phyloP scores from a whole-genome alignment of 2,329 filamentous ascomycete genomes.

The Zymoseptoria crescenta region DNA sequence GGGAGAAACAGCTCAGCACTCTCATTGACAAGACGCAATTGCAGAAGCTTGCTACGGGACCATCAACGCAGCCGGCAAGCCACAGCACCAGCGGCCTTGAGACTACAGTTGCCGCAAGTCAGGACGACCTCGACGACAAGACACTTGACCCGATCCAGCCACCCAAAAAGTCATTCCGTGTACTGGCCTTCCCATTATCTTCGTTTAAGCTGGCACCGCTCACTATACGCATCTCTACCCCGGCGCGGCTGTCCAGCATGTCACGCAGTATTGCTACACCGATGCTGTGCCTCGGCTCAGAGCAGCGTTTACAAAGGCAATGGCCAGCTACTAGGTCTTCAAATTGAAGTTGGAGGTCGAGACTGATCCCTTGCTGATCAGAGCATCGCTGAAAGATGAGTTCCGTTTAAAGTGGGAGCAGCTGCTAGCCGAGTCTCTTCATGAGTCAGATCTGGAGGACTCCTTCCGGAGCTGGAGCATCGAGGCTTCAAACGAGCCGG shows the following conservation, averaged over 20 bases:
- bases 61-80: neutral
- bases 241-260: conserved; percentile 3
- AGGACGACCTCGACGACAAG: neutral
- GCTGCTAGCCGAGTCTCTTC: neutral
- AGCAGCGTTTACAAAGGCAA: neutral
- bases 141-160: conserved; percentile 4
- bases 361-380: conserved; percentile 1
- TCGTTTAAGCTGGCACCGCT: conserved; percentile 1
- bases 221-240: conserved; percentile 2
- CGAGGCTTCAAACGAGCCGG: conserved; percentile 3
- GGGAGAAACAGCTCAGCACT: neutral
- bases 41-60: neutral
- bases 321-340: conserved; percentile 1
- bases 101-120: neutral
- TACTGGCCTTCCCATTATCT: conserved; percentile 2
- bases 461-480: conserved; percentile 1
- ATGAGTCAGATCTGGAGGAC: neutral
- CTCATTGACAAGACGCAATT: conserved; percentile 1
- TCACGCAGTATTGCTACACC: conserved; percentile 4
- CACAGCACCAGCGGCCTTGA: neutral
- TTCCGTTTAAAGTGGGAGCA: conserved; percentile 1
- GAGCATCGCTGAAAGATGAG: neutral
- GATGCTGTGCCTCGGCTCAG: neutral
- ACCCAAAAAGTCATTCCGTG: neutral
- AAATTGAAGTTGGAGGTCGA: conserved; percentile 1